These are phyloP conservation scores for Suillus ampliporus DNA, from an alignment of 768 basidiomycete species.

Conservation along the genomic window DNA sequence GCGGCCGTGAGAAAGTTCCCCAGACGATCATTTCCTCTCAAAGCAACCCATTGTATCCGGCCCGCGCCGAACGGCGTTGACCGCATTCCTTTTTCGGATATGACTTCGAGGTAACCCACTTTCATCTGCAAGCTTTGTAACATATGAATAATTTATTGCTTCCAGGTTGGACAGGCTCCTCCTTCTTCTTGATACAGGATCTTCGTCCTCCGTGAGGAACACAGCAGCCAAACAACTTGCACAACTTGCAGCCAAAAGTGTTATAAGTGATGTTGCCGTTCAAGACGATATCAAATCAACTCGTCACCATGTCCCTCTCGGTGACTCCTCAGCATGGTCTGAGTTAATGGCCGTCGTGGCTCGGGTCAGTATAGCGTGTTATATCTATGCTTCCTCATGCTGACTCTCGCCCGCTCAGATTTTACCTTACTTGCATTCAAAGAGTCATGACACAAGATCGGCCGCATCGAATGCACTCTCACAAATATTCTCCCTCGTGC, in stretches of 20 bases:
- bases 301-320: conserved; percentile 60
- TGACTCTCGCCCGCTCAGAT: conserved; percentile 54
- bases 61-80: conserved; percentile 54
- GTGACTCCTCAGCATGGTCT: conserved; percentile 82
- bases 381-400: not conserved
- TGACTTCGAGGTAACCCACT: conserved; percentile 72
- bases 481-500: conserved; percentile 83
- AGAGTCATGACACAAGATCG: conserved; percentile 89
- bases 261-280: conserved; percentile 80
- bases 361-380: conserved; percentile 56
- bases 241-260: conserved; percentile 85
- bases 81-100: conserved; percentile 59
- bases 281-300: conserved; percentile 76
- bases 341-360: conserved; percentile 91
- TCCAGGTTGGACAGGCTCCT: conserved; percentile 95
- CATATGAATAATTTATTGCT: conserved; percentile 8
- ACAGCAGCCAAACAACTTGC: conserved; percentile 98
- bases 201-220: conserved; percentile 84
- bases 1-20: conserved; percentile 58
- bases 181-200: conserved; percentile 93
- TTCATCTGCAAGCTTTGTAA: conserved; percentile 14
- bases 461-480: conserved; percentile 91
- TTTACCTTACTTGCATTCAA: conserved; percentile 88
- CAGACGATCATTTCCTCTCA: conserved; percentile 50
- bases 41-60: conserved; percentile 46